Evolutionary conservation across 352 stramenopile genomes (phyloP).

Genomic region (Pythium coloratum): DNA sequence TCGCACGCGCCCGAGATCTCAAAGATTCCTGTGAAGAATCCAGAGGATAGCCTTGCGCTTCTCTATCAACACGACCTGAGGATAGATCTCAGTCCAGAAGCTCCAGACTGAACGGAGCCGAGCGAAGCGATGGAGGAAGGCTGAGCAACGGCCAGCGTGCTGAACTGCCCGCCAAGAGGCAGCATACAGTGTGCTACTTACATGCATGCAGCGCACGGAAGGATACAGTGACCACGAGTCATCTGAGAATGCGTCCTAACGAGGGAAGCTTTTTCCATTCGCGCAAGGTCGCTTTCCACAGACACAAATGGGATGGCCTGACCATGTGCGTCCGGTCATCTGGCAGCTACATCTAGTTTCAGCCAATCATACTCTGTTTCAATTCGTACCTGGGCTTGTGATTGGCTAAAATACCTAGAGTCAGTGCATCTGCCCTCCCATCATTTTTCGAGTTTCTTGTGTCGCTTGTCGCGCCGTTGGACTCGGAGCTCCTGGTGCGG

Average conservation of each 20-base stretch:
- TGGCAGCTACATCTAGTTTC: background rate
- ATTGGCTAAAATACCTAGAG: slow-evolving; percentile 1
- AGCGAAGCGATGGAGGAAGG: too few relatives aligned
- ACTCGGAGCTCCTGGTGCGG: background rate
- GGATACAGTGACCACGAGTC: background rate
- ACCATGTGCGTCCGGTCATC: slow-evolving; percentile 1
- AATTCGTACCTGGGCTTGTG: background rate
- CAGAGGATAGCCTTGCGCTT: background rate
- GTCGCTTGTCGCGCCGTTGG: slow-evolving; percentile 6
- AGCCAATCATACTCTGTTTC: background rate
- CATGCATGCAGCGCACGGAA: background rate
- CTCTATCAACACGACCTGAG: too few relatives aligned
- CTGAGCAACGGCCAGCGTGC: background rate
- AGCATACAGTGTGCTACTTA: background rate
- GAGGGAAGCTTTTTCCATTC: background rate
- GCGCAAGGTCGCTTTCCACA: background rate
- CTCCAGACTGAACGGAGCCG: too few relatives aligned
- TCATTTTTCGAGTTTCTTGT: slow-evolving; percentile 4
- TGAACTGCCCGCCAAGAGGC: background rate
- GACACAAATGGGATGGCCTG: background rate
- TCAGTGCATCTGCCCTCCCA: background rate
- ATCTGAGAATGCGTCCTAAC: background rate
- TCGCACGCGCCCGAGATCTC: background rate
- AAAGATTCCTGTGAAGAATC: background rate
- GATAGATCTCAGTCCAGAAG: too few relatives aligned